Evolutionary conservation across 305 asterid genomes (phyloP).

Genomic region (Fraxinus angustifolia): DNA sequence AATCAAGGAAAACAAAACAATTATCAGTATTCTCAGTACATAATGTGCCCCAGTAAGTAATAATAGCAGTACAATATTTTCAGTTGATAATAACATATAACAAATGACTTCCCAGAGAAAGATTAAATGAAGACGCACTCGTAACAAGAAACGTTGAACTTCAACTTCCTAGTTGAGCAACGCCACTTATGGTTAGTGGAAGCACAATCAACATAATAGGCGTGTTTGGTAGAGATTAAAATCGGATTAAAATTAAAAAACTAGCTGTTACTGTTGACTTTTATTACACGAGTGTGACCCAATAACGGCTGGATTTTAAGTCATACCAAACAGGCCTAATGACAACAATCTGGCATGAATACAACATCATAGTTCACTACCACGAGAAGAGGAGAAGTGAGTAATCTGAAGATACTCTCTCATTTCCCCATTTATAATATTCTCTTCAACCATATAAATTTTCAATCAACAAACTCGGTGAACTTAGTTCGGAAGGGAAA

Average conservation of each 20-base stretch:
- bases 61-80: background rate
- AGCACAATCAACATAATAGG: background rate
- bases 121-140: background rate
- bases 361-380: background rate
- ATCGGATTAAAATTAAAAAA: too few relatives aligned
- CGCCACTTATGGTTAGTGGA: background rate
- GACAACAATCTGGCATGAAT: background rate
- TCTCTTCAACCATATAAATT: background rate
- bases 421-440: background rate
- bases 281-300: too few relatives aligned
- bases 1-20: background rate
- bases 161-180: background rate
- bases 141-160: background rate
- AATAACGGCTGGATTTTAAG: too few relatives aligned
- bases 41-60: constrained; percentile 2
- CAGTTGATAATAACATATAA: background rate
- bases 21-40: background rate
- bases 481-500: background rate
- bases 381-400: background rate
- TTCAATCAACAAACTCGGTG: background rate
- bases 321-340: too few relatives aligned
- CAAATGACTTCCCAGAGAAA: background rate
- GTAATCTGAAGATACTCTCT: background rate
- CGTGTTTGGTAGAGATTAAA: too few relatives aligned
- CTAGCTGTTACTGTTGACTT: too few relatives aligned